Evolutionary conservation across 371 early-diverging fungal genomes (phyloP), one percentile per base, ranked within the genome.

Genomic region (Apophysomyces trapeziformis): DNA sequence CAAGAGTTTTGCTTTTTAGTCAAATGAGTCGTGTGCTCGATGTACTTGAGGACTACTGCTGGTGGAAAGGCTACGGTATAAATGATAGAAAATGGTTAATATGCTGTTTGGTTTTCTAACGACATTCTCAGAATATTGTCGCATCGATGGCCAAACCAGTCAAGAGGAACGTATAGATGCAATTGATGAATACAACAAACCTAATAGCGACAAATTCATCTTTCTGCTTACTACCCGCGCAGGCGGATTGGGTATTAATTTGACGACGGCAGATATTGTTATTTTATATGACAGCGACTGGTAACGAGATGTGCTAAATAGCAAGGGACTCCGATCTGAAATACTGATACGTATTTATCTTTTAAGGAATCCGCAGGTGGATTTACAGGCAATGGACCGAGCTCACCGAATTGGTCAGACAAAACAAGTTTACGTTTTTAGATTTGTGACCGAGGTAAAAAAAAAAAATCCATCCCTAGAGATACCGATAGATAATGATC

Each of bases 391-490:
- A 8, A 86, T 89, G 82, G 99, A 99, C 78, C 93, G 99, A 66
- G 99, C 99, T 8, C 99, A 99, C 84, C 94, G 99, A 78, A 98
- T 99, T 63, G 99, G 99, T 4, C 99, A 99, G 75, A 98, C 90
- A 47, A 98, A 98, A 75, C 96, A 97, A 69, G 99, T 99, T 18
- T 89, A 92, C 67, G 99, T 99, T 5, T 99, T 95, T 79, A 85
- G 99, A 60, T 93, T 99, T 61, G 93, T 99, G n/a, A 93, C 97
- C 18, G 98, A 98, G 78, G 84, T 83, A 73, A 43, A 21, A 46
- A 12, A 16, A 13, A 46, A 38, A 4, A 6, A 43, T 21, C 41
- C 65, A n/a, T 46, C 14, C 18, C 14, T 26, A 1, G 13, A 11
- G 11, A 41, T 4, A 41, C 1, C 3, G 5, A 41, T 5, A 11